Conservation (phyloP, 2,329 filamentous ascomycete species). For the Alternaria metachromatica region DNA sequence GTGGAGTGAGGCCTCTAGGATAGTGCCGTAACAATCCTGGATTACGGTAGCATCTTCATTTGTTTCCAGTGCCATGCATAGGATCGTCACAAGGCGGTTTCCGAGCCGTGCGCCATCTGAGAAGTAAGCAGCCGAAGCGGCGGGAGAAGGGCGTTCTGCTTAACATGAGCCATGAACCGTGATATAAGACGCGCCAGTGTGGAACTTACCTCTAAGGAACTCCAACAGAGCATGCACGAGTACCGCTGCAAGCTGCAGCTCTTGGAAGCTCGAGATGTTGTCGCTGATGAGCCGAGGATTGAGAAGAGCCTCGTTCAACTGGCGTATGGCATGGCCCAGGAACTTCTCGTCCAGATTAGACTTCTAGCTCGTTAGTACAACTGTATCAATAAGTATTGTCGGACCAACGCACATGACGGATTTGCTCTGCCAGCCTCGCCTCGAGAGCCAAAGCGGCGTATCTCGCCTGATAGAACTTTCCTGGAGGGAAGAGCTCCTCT, state of each 20-base stretch:
- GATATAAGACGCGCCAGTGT: neutral
- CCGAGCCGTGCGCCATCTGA: slow-evolving; percentile 37
- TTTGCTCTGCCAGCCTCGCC: slow-evolving; percentile 37
- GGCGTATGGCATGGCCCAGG: slow-evolving; percentile 39
- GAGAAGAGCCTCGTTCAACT: slow-evolving; percentile 39
- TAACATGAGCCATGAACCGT: slow-evolving; percentile 29
- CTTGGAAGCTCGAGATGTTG: slow-evolving; percentile 24
- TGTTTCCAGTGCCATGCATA: slow-evolving; percentile 28
- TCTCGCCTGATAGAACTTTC: slow-evolving; percentile 44
- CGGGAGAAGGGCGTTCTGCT: slow-evolving; percentile 43
- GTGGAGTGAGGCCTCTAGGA: slow-evolving; percentile 48
- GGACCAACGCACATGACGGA: slow-evolving; percentile 34
- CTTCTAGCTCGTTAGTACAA: slow-evolving; percentile 25
- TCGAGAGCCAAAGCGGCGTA: slow-evolving; percentile 43
- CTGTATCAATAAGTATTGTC: neutral
- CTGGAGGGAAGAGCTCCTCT: slow-evolving; percentile 42
- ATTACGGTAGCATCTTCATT: slow-evolving; percentile 23
- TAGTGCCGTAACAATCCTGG: slow-evolving; percentile 38
- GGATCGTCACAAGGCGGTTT: slow-evolving; percentile 38
- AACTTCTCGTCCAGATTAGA: slow-evolving; percentile 41
- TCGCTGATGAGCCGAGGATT: slow-evolving; percentile 33
- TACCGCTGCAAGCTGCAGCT: slow-evolving; percentile 36
- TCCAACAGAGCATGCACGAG: slow-evolving; percentile 39
- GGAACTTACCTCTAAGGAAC: slow-evolving; percentile 43
- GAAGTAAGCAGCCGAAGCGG: slow-evolving; percentile 43